Base-by-base conservation (phyloP, 208 protist genomes). In the Crithidia brevicula region DNA sequence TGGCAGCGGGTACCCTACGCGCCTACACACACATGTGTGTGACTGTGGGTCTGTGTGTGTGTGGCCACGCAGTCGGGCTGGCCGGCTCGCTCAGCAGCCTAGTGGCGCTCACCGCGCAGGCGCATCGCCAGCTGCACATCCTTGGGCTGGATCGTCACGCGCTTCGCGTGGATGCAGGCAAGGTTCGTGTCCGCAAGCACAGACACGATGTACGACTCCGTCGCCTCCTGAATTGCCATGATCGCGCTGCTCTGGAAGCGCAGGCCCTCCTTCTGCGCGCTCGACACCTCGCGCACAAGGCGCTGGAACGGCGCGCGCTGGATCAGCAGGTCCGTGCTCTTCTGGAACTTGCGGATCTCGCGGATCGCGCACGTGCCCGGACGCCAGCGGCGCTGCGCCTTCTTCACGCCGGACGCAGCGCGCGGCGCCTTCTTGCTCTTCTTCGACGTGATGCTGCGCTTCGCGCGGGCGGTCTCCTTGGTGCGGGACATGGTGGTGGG, bases 341-440 rank as follows among this genome's bases (percentile, higher is more conserved):
- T 86, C 77, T 93, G 88, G 81, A 86, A 89, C 36, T 53, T 72
- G 36, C 36, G 36, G 36, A 40, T 40, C 36, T 40, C 36, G 36
- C 36, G 36, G 36, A 40, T 40, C 36, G 36, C 36, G 36, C 36
- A 40, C 36, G 36, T 40, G 36, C 36, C 36, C 36, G 36, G 36
- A 40, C 36, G 36, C 36, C 36, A 40, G 36, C 36, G 36, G 36
- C 36, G 36, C 36, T 40, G 36, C 38, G 96, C 93, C 90, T 98
- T 98, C 93, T 99, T 99, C 52, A 99, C 82, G 70, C 98, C 98
- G 25, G 96, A 81, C 34, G 77, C 52, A 23, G 89, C 93, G 89
- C 98, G 99, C 68, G 93, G 85, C 25, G 98, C 98, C 40, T 98
- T 97, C 92, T 99, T 99, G 77, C 95, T 97, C 79, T 99, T 77